Evolutionary conservation across 1,284 basidiomycete genomes (phyloP).

Genomic region (Ceratobasidium theobromae): DNA sequence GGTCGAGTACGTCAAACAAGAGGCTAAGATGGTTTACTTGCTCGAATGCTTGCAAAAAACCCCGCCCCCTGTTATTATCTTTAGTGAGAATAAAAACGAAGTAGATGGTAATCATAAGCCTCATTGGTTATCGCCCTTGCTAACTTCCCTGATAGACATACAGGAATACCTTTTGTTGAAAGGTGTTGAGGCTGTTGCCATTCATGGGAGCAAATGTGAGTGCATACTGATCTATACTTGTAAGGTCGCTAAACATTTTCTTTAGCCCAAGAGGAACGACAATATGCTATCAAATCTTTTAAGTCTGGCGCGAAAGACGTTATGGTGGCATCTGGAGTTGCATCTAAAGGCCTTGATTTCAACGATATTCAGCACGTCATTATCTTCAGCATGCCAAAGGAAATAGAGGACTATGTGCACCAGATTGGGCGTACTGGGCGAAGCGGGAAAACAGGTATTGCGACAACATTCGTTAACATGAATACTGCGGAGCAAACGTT

Average conservation of each 20-base stretch:
- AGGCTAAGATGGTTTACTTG: conserved; percentile 99
- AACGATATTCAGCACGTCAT: conserved; percentile 98
- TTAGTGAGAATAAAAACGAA: conserved; percentile 99
- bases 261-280: conserved; percentile 94
- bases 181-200: conserved; percentile 97
- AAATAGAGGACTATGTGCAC: conserved; percentile 98
- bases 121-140: not conserved
- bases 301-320: conserved; percentile 97
- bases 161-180: conserved; percentile 97
- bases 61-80: conserved; percentile 95
- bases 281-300: conserved; percentile 98
- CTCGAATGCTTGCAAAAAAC: conserved; percentile 98
- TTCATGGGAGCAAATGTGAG: conserved; percentile 95
- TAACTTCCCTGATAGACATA: conserved; percentile 76
- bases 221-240: conserved; percentile 23
- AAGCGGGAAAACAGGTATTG: conserved; percentile 96
- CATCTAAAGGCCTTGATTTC: conserved; percentile 97
- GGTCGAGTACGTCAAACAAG: conserved; percentile 98
- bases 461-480: conserved; percentile 99
- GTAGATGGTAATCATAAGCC: conserved; percentile 72
- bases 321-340: conserved; percentile 98
- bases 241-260: not conserved
- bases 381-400: conserved; percentile 98
- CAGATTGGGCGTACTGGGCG: conserved; percentile 98
- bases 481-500: conserved; percentile 94